Evolutionary conservation across 2,329 filamentous ascomycete species (phyloP), one percentile per base, ranked within the genome.

Genomic region (Neonectria faginata): DNA sequence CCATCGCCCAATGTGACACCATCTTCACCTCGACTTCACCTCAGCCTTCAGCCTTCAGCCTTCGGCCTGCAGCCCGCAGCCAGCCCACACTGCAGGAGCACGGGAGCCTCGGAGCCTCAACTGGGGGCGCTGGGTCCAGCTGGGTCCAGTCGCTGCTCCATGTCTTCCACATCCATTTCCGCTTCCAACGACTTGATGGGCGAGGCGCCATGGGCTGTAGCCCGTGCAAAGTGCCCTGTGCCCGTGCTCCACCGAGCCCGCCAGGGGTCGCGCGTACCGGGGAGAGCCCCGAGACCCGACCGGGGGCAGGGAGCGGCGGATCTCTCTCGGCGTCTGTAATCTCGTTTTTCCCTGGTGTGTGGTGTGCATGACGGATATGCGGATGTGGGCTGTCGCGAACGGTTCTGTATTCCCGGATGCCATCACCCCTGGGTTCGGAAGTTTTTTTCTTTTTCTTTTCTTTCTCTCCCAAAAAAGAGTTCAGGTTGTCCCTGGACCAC

Each of bases 311-410:
- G 48, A 51, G 60, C 47, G 33, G 31, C 60, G 60, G 60, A 62
- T 62, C 60, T 62, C 60, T 57, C 60, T 62, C 60, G 60, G 60
- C 54, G 60, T 62, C 57, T 60, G 48, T 62, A 53, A 51, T 53
- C 54, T 62, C 54, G 39, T 45, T 53, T 53, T 22, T 52, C n/a
- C 22, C 44, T 52, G 22, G 41, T n/a, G 22, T 6, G 60, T 20
- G 42, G 42, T 29, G 42, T 18, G 47, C 47, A 50, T 50, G 47
- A 31, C 48, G 48, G 48, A 51, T 51, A 20, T 58, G 22, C 60
- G 53, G 53, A 57, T 45, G 51, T 57, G 39, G 5, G n/a, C 10
- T 10, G 16, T 41, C 8, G 39, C 16, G 16, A 42, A n/a, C 18
- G 5, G 3, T 33, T 51, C 20, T n/a, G n/a, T 5, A 33, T 51